A percentile compares a stretch with the other conserved stretches of the same genome.
phyloP scores from a whole-genome alignment of 805 yeast species.

The Wickerhamiella domercqiae region DNA sequence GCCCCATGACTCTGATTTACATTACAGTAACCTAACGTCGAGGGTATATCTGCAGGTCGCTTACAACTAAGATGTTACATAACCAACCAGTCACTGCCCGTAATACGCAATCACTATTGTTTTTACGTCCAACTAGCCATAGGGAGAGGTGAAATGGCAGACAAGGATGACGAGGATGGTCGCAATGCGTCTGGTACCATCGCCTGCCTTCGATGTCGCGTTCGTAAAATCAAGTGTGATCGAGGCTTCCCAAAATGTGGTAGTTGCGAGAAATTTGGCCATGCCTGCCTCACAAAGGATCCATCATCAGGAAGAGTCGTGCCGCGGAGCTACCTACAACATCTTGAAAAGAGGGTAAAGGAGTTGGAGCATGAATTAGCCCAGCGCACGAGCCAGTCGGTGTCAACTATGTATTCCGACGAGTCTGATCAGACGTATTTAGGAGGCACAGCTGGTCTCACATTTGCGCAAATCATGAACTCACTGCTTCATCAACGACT shows the following conservation, averaged over 20 bases:
- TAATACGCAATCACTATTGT: too few species aligned
- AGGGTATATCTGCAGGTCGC: too few species aligned
- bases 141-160: too few species aligned
- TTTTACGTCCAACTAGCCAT: too few species aligned
- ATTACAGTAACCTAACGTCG: too few species aligned
- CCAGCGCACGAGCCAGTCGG: conserved; percentile 26
- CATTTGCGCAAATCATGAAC: conserved; percentile 8
- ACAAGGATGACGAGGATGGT: background rate
- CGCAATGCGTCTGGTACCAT: conserved; percentile 7
- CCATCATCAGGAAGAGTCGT: conserved; percentile 79
- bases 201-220: conserved; percentile 74
- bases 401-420: conserved; percentile 5
- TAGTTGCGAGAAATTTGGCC: conserved; percentile 47
- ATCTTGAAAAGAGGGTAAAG: conserved; percentile 50
- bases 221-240: conserved; percentile 51
- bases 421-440: conserved; percentile 3
- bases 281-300: conserved; percentile 69
- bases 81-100: too few species aligned
- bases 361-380: conserved; percentile 38
- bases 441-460: conserved; percentile 10
- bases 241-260: conserved; percentile 52
- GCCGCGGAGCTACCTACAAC: conserved; percentile 56
- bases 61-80: too few species aligned
- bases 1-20: too few species aligned
- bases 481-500: conserved; percentile 10